phyloP scores from a whole-genome alignment of 257 asterid genomes.

The Asclepias syriaca region DNA sequence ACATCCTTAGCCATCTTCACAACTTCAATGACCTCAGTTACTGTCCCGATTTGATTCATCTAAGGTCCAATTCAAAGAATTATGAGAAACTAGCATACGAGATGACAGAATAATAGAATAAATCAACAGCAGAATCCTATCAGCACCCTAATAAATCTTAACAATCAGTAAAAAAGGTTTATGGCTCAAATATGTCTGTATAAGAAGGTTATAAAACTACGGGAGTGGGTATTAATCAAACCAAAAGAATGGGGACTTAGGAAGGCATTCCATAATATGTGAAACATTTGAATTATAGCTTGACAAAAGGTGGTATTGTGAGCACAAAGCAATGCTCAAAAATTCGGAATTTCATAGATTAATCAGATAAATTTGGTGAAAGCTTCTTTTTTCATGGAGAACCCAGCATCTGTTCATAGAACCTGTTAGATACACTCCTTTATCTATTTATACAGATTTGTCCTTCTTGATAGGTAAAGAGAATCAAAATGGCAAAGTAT shows the following conservation, averaged over 20 bases:
- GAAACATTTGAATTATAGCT: not conserved
- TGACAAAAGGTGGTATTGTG: not conserved
- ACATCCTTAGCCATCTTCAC: conserved; percentile 96
- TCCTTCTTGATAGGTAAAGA: not conserved
- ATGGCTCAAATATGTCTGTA: not conserved
- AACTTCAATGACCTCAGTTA: conserved; percentile 90
- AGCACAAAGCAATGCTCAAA: not conserved
- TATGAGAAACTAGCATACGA: conserved; percentile 8
- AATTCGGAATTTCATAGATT: not conserved
- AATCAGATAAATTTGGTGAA: not conserved
- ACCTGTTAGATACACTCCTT: not conserved
- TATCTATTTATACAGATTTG: not conserved
- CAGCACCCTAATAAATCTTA: not conserved
- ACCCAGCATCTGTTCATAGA: not conserved
- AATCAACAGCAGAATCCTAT: not conserved
- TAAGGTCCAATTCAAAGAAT: conserved; percentile 27
- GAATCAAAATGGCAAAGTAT: not conserved
- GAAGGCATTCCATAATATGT: not conserved
- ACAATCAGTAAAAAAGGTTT: not conserved
- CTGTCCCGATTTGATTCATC: conserved; percentile 93
- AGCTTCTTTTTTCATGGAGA: not conserved
- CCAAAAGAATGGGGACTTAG: not conserved
- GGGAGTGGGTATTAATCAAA: not conserved
- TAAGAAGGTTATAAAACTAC: not conserved
- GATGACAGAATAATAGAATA: not conserved